Conservation (phyloP, 306 rosid genomes). For the Mimosa bimucronata region DNA sequence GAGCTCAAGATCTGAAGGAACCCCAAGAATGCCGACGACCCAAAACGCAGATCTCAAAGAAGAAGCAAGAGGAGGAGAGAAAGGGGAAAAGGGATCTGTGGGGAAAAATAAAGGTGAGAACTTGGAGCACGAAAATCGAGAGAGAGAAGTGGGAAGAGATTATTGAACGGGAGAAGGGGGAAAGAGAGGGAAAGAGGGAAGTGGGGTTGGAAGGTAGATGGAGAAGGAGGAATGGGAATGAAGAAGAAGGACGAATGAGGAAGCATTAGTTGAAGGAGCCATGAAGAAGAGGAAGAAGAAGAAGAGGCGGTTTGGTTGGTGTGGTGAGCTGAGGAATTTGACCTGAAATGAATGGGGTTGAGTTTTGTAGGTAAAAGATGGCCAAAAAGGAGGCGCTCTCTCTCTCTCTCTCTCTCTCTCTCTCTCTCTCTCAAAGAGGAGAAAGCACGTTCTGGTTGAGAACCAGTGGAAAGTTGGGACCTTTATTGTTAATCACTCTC, state of each 20-base stretch:
- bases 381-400: not conserved
- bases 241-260: not conserved
- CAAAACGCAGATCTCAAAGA: constrained; percentile 78
- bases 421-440: too few relatives aligned
- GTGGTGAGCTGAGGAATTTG: constrained; percentile 2
- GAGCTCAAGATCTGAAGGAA: constrained; percentile 43
- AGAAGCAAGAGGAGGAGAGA: constrained; percentile 36
- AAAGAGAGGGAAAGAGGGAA: not conserved
- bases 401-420: too few relatives aligned
- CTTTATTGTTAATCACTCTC: not conserved
- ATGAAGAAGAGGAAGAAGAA: not conserved
- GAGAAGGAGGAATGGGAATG: not conserved
- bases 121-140: constrained; percentile 69
- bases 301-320: not conserved
- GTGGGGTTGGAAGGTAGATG: not conserved
- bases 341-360: not conserved
- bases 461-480: not conserved
- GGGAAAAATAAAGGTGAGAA: constrained; percentile 46
- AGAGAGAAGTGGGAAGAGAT: not conserved
- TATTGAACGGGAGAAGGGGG: not conserved
- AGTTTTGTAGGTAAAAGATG: constrained; percentile 3
- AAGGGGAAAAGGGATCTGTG: constrained; percentile 51
- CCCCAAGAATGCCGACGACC: not conserved
- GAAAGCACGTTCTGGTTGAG: not conserved
- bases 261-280: constrained; percentile 14